Evolutionary conservation across 371 early-diverging fungal species (phyloP).

Genomic region (Mortierella sp.): DNA sequence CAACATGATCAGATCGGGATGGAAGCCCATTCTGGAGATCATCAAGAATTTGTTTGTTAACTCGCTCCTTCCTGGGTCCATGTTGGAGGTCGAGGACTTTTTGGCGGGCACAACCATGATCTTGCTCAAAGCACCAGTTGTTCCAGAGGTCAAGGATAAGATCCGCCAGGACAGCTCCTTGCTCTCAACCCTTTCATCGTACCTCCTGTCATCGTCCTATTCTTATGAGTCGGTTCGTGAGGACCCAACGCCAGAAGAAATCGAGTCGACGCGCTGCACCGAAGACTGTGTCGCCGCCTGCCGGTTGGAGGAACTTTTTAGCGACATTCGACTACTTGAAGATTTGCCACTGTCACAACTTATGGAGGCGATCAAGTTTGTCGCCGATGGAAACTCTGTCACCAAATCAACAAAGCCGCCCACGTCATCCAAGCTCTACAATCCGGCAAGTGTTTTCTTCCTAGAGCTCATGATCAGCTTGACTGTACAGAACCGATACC

Average conservation of each 20-base stretch:
- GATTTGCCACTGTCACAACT: slow-evolving; percentile 70
- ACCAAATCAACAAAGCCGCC: slow-evolving; percentile 55
- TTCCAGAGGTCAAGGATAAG: slow-evolving; percentile 59
- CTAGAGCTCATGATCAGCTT: slow-evolving; percentile 82
- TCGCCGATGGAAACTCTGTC: slow-evolving; percentile 49
- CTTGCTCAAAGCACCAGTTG: slow-evolving; percentile 69
- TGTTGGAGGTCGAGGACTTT: slow-evolving; percentile 81
- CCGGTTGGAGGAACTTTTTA: slow-evolving; percentile 77
- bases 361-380: slow-evolving; percentile 65
- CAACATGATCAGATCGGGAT: slow-evolving; percentile 77
- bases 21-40: slow-evolving; percentile 77
- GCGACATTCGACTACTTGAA: slow-evolving; percentile 78
- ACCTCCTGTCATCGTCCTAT: slow-evolving; percentile 77
- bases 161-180: slow-evolving; percentile 74
- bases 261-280: slow-evolving; percentile 76
- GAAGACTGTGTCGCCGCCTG: slow-evolving; percentile 79
- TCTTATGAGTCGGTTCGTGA: slow-evolving; percentile 65
- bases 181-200: slow-evolving; percentile 82
- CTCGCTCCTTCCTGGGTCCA: slow-evolving; percentile 68
- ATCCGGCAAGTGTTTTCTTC: slow-evolving; percentile 78
- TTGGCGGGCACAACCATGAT: slow-evolving; percentile 76
- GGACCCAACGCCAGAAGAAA: slow-evolving; percentile 81
- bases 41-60: slow-evolving; percentile 87
- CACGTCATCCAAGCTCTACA: slow-evolving; percentile 63
- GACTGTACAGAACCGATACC: slow-evolving; percentile 78